A percentile compares a stretch with the other conserved stretches of the same genome.
Evolutionary conservation across 164 flowering plant genomes (phyloP).

Genomic region (Echeveria elegans): DNA sequence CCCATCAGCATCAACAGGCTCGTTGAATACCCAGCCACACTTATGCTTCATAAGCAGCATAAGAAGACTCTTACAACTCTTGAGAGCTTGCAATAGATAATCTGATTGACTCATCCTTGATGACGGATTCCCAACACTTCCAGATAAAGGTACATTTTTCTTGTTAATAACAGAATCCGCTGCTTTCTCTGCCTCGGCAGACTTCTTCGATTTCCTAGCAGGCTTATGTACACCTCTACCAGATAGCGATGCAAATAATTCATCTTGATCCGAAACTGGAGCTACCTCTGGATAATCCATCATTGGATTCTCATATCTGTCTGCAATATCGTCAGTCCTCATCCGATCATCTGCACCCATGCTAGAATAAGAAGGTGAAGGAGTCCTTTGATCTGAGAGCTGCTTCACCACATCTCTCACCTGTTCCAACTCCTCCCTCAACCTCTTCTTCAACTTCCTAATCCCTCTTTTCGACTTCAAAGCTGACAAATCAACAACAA

Average conservation of each 20-base stretch:
- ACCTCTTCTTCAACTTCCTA: slow-evolving; percentile 27
- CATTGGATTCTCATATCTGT: slow-evolving; percentile 14
- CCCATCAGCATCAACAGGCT: slow-evolving; percentile 57
- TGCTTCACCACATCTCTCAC: slow-evolving; percentile 28
- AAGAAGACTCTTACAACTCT: slow-evolving; percentile 41
- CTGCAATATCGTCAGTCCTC: not conserved
- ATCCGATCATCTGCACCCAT: slow-evolving; percentile 12
- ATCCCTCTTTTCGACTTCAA: slow-evolving; percentile 20
- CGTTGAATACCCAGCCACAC: slow-evolving; percentile 70
- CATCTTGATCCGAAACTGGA: slow-evolving; percentile 10
- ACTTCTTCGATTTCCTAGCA: slow-evolving; percentile 34
- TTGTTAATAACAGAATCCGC: not conserved
- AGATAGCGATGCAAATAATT: not conserved
- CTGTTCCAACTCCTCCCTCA: slow-evolving; percentile 37
- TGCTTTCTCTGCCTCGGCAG: slow-evolving; percentile 21
- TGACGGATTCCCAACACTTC: slow-evolving; percentile 28
- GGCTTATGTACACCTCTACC: slow-evolving; percentile 16
- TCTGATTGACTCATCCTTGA: slow-evolving; percentile 21
- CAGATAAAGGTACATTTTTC: slow-evolving; percentile 27
- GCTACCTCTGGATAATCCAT: slow-evolving; percentile 24
- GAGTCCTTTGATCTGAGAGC: slow-evolving; percentile 24
- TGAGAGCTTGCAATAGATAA: slow-evolving; percentile 23
- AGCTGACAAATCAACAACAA: not conserved
- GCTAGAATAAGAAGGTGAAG: slow-evolving; percentile 13
- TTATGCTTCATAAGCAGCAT: slow-evolving; percentile 66